A percentile compares a stretch with the other conserved stretches of the same genome.
Evolutionary conservation across 148 eudicot genomes (phyloP).

Genomic region (Limonium bicolor): DNA sequence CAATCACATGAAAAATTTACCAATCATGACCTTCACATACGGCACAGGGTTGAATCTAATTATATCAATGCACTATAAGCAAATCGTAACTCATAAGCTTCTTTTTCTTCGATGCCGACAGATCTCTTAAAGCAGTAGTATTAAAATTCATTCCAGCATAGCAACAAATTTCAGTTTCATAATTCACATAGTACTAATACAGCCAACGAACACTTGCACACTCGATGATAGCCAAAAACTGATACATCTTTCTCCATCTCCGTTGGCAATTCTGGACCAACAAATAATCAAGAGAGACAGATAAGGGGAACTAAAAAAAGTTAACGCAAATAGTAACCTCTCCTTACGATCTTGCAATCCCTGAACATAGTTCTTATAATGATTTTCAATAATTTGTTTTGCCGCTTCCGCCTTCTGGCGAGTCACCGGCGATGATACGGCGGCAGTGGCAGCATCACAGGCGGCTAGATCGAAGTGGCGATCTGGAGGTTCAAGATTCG

Average conservation of each 20-base stretch:
- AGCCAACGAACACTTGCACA: too few relatives aligned
- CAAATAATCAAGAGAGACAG: background rate
- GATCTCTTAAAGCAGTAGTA: too few relatives aligned
- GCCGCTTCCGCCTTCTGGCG: slow-evolving; percentile 39
- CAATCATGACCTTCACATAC: background rate
- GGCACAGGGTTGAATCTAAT: too few relatives aligned
- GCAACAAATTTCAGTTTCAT: too few relatives aligned
- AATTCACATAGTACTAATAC: too few relatives aligned
- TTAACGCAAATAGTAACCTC: slow-evolving; percentile 18
- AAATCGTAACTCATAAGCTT: too few relatives aligned
- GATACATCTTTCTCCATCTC: too few relatives aligned
- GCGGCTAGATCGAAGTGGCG: slow-evolving; percentile 26
- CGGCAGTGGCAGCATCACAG: slow-evolving; percentile 8
- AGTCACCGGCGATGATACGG: slow-evolving; percentile 34
- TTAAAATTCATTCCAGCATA: too few relatives aligned
- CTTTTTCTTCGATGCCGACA: too few relatives aligned
- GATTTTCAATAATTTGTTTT: slow-evolving; percentile 41
- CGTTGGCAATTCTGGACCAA: background rate
- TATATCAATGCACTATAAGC: too few relatives aligned
- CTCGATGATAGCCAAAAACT: too few relatives aligned
- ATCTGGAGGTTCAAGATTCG: slow-evolving; percentile 13
- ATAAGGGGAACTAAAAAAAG: background rate
- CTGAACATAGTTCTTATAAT: slow-evolving; percentile 37
- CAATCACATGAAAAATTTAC: background rate
- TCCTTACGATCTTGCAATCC: slow-evolving; percentile 45